Evolutionary conservation across 306 rosid genomes (phyloP).

Genomic region (Cucurbita maxima): DNA sequence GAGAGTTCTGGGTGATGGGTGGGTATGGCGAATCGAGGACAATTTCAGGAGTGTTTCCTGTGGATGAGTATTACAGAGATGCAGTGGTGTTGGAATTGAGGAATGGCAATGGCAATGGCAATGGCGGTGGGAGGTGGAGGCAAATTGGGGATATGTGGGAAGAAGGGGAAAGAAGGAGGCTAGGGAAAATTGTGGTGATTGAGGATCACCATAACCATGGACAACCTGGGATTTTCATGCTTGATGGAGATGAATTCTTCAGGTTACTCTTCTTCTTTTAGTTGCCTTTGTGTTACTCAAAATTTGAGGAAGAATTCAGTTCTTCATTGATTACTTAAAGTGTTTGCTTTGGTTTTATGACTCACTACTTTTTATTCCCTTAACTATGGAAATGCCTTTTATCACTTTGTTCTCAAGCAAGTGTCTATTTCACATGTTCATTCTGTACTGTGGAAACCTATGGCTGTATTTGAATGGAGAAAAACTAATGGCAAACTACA

Average conservation of each 20-base stretch:
- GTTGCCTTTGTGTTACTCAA: neutral
- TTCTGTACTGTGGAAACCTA: neutral
- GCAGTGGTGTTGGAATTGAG: conserved; percentile 55
- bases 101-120: conserved; percentile 10
- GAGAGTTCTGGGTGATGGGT: conserved; percentile 84
- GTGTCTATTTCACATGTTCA: neutral
- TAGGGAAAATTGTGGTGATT: conserved; percentile 56
- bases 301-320: neutral
- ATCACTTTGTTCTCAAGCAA: neutral
- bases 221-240: conserved; percentile 55
- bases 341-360: neutral
- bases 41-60: conserved; percentile 64
- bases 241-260: conserved; percentile 47
- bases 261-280: conserved; percentile 26
- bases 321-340: neutral
- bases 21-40: conserved; percentile 74
- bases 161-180: conserved; percentile 36
- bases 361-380: neutral
- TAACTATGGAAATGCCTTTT: neutral
- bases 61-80: conserved; percentile 52
- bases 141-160: conserved; percentile 68
- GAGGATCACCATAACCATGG: conserved; percentile 23
- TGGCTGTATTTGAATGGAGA: neutral
- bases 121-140: conserved; percentile 39
- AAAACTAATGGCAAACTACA: neutral